phyloP scores from a whole-genome alignment of 2,329 filamentous ascomycete genomes.

The Xylariales sp. region DNA sequence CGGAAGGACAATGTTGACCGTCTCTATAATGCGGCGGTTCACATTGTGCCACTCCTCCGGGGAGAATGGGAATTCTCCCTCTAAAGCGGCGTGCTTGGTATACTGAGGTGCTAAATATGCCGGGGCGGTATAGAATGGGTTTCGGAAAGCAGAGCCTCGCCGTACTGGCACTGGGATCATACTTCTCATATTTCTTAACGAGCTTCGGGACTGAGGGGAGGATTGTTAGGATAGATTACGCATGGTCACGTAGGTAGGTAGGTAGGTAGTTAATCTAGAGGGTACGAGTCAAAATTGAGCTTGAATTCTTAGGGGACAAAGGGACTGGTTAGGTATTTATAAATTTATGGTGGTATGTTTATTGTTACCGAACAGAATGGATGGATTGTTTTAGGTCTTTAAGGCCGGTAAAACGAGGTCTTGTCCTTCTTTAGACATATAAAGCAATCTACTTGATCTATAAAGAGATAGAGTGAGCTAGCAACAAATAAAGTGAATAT shows the following conservation, averaged over 20 bases:
- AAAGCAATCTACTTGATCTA: neutral
- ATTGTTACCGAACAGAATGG: neutral
- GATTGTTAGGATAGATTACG: neutral
- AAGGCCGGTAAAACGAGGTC: neutral
- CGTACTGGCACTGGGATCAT: neutral
- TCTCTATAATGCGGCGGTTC: conserved; percentile 38
- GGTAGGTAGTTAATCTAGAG: neutral
- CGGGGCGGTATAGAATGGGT: neutral
- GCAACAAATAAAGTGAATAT: neutral
- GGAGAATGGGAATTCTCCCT: neutral
- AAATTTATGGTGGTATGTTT: neutral
- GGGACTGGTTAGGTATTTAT: neutral
- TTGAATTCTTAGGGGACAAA: neutral
- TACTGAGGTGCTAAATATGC: neutral
- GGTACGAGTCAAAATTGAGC: neutral
- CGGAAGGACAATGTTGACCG: conserved; percentile 33
- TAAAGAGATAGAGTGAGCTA: neutral
- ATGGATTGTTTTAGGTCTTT: neutral
- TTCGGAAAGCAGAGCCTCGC: neutral
- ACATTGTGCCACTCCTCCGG: conserved; percentile 36
- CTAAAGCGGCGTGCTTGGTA: conserved; percentile 15
- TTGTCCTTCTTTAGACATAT: neutral
- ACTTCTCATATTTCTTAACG: neutral
- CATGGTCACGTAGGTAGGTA: neutral
- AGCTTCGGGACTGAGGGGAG: neutral